Percentiles rank a stretch among this genome's conserved stretches.
Evolutionary conservation across 371 early-diverging fungal genomes (phyloP).

Genomic region (Fennellomyces sp.): DNA sequence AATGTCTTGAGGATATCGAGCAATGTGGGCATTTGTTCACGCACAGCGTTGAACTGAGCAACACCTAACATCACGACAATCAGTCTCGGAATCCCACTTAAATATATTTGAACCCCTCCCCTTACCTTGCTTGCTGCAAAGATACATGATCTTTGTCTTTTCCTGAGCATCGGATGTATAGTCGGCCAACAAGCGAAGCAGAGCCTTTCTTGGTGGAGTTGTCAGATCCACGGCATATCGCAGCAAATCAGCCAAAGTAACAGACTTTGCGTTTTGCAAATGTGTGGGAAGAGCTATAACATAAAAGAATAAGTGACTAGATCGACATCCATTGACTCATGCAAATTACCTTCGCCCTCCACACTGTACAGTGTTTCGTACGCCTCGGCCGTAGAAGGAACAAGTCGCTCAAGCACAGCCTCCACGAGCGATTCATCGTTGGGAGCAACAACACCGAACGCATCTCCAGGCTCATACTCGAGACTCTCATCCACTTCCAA

Average conservation of each 20-base stretch:
- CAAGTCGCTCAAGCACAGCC: conserved; percentile 53
- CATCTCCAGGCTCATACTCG: conserved; percentile 80
- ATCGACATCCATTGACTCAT: conserved; percentile 3
- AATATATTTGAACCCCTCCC: not conserved
- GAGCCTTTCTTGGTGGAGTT: conserved; percentile 74
- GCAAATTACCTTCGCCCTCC: conserved; percentile 38
- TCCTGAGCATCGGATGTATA: conserved; percentile 66
- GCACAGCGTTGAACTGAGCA: conserved; percentile 65
- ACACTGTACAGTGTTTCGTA: conserved; percentile 38
- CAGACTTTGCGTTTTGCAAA: conserved; percentile 48
- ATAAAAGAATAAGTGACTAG: not conserved
- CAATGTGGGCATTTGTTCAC: conserved; percentile 68
- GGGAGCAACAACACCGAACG: conserved; percentile 83
- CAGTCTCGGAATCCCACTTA: not conserved
- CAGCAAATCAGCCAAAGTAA: conserved; percentile 65
- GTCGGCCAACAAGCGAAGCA: conserved; percentile 84
- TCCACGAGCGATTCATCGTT: conserved; percentile 67
- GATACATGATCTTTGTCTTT: conserved; percentile 70
- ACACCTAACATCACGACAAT: conserved; percentile 45
- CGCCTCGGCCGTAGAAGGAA: conserved; percentile 30
- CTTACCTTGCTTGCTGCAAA: conserved; percentile 79
- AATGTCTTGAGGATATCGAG: conserved; percentile 81
- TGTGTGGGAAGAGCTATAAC: conserved; percentile 62
- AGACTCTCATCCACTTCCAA: conserved; percentile 63
- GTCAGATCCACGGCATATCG: conserved; percentile 76